Percentiles rank a stretch among this genome's conserved stretches.
Conservation (phyloP, 805 yeast species). For the Sugiyamaella marilandica region DNA sequence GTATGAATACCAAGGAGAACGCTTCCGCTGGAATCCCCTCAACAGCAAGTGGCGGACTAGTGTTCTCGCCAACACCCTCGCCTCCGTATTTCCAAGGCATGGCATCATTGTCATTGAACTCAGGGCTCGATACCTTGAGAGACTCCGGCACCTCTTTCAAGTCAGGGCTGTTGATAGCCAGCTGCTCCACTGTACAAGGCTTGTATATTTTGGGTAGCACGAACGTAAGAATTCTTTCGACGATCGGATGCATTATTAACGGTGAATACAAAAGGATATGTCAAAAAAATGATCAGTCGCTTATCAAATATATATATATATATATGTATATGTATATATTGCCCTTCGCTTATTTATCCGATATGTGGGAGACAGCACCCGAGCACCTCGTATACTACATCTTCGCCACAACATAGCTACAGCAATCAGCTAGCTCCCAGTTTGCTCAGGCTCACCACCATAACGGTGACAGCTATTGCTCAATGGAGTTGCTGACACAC, state of each 20-base stretch:
- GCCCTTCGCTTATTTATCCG: no score
- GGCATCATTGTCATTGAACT: slow-evolving; percentile 11
- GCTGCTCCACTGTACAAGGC: slow-evolving; percentile 8
- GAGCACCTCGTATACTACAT: no score
- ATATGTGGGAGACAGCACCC: no score
- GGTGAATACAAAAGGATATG: no score
- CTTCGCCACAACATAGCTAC: no score
- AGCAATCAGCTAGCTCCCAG: no score
- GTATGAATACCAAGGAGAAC: slow-evolving; percentile 10
- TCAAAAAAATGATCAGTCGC: no score
- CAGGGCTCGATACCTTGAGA: slow-evolving; percentile 17
- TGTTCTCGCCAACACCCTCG: slow-evolving; percentile 14
- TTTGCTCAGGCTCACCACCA: no score
- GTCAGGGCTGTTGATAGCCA: slow-evolving; percentile 6
- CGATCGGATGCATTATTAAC: neutral
- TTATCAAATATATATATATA: no score
- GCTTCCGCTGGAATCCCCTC: slow-evolving; percentile 15
- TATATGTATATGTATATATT: no score
- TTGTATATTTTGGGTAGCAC: slow-evolving; percentile 9
- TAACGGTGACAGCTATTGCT: no score
- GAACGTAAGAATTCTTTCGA: slow-evolving; percentile 4
- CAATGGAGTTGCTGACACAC: no score
- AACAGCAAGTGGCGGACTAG: slow-evolving; percentile 13
- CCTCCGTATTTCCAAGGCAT: slow-evolving; percentile 20
- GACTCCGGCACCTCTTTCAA: slow-evolving; percentile 7